These are phyloP conservation scores for Claviceps lovelessii DNA, from an alignment of 2,329 filamentous ascomycete genomes.

Conservation along the genomic window DNA sequence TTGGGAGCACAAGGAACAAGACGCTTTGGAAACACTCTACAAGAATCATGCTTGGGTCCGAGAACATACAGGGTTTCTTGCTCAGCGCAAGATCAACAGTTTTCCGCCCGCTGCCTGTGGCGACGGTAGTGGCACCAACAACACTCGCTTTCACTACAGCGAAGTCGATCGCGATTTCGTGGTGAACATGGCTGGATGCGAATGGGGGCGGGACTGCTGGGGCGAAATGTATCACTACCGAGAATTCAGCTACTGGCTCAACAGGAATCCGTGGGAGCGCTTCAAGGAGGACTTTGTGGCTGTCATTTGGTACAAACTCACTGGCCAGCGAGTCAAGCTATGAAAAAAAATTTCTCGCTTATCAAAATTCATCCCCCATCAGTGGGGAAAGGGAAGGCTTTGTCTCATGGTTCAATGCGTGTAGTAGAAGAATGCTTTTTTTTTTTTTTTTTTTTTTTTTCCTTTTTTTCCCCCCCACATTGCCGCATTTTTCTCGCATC, in stretches of 20 bases:
- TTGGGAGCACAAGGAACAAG: slow-evolving; percentile 98
- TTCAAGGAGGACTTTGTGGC: slow-evolving; percentile 55
- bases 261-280: slow-evolving; percentile 66
- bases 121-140: slow-evolving; percentile 47
- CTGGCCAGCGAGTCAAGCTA: slow-evolving; percentile 45
- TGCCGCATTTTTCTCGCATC: not conserved
- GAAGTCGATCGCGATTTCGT: slow-evolving; percentile 78
- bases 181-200: slow-evolving; percentile 96
- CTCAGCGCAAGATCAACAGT: slow-evolving; percentile 84
- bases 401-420: too few relatives aligned
- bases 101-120: slow-evolving; percentile 85
- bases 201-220: slow-evolving; percentile 96
- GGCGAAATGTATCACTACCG: slow-evolving; percentile 94
- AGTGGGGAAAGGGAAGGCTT: too few relatives aligned
- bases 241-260: slow-evolving; percentile 78
- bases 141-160: slow-evolving; percentile 72
- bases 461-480: not conserved
- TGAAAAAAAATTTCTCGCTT: slow-evolving; percentile 11
- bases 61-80: slow-evolving; percentile 74
- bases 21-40: slow-evolving; percentile 87
- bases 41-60: slow-evolving; percentile 84
- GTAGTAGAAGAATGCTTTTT: not conserved
- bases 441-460: not conserved
- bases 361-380: not conserved
- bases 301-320: slow-evolving; percentile 48